Evolutionary conservation across 176 grass and related monocot species (phyloP), one percentile per base, ranked within the genome.

Genomic region (Aechmea fasciata): DNA sequence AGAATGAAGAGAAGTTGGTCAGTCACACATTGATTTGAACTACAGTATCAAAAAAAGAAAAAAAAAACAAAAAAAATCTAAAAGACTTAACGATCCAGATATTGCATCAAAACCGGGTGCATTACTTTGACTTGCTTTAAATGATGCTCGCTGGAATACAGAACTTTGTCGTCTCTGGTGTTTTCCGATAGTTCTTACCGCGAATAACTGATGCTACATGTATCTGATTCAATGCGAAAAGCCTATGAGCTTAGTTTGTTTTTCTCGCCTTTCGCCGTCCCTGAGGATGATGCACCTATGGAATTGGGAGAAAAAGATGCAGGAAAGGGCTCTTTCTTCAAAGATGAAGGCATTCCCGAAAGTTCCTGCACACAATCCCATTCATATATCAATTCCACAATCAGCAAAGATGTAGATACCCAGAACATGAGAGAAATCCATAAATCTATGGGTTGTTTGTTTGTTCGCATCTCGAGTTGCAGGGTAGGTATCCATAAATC

Each of bases 281-380:
- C 86, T 12, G 93, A 97, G 28, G 89, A 92, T 13, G 89, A 97
- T 77, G 90, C 93, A 20, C 80, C 85, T 9, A 76, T 75, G 69
- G 86, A 92, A 66, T 85, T 84, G 2, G 88, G 83, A 15, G 89
- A 90, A 66, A 79, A 73, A 48, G 69, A 75, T 54, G 65, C 47
- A 64, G 87, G 83, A 23, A 76, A 74, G 12, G 80, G 57, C 22
- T 92, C 84, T 80, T 85, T 87, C 77, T 87, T 92, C 65, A 97
- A 78, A 52, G 84, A 77, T 22, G 89, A 83, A 20, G 84, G 71
- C 83, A 97, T 83, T 69, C 93, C 89, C 57, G 93, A 90, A 85
- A 97, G n/a, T 92, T 92, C 89, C 89, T 90, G 74, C 52, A 61
- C 7, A 65, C 68, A 63, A 83, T n/a, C 11, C 20, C 17, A 10